These are phyloP conservation scores for Penicillium lagena DNA, from an alignment of 495 filamentous ascomycete species.

Conservation along the genomic window DNA sequence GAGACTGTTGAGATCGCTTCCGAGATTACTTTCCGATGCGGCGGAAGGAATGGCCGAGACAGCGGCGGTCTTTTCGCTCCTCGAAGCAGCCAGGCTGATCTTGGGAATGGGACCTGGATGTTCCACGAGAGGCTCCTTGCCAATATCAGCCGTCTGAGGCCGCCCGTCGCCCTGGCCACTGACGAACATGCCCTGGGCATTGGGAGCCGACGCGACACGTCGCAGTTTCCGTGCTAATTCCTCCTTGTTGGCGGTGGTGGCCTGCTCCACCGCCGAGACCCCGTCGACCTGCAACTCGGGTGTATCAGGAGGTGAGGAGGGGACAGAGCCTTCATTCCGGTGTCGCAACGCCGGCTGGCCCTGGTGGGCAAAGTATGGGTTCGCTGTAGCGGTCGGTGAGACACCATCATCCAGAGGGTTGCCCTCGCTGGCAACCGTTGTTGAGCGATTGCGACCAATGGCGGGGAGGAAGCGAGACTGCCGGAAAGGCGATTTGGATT, in stretches of 20 bases:
- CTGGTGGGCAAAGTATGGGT: slow-evolving; percentile 96
- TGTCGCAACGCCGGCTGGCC: slow-evolving; percentile 88
- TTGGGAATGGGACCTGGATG: slow-evolving; percentile 49
- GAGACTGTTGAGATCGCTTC: slow-evolving; percentile 48
- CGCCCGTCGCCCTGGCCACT: slow-evolving; percentile 58
- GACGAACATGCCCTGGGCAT: slow-evolving; percentile 88
- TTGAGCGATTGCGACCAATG: slow-evolving; percentile 71
- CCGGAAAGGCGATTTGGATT: slow-evolving; percentile 62
- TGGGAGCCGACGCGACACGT: slow-evolving; percentile 91
- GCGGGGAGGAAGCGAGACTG: slow-evolving; percentile 79
- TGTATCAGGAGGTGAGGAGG: slow-evolving; percentile 92
- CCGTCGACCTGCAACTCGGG: slow-evolving; percentile 69
- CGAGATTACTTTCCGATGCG: slow-evolving; percentile 34
- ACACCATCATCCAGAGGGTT: slow-evolving; percentile 81
- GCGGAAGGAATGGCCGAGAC: slow-evolving; percentile 38
- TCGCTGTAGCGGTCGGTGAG: slow-evolving; percentile 89
- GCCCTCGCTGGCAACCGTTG: slow-evolving; percentile 89
- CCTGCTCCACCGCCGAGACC: slow-evolving; percentile 67
- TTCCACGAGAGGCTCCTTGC: slow-evolving; percentile 64
- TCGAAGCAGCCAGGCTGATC: slow-evolving; percentile 50
- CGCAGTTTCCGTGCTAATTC: slow-evolving; percentile 88
- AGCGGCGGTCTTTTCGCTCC: slow-evolving; percentile 30
- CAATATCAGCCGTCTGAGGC: slow-evolving; percentile 72
- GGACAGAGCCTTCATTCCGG: slow-evolving; percentile 91
- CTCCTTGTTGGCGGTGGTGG: slow-evolving; percentile 77